Evolutionary conservation across 2,329 filamentous ascomycete species (phyloP).

Genomic region (Fusarium floridanum): DNA sequence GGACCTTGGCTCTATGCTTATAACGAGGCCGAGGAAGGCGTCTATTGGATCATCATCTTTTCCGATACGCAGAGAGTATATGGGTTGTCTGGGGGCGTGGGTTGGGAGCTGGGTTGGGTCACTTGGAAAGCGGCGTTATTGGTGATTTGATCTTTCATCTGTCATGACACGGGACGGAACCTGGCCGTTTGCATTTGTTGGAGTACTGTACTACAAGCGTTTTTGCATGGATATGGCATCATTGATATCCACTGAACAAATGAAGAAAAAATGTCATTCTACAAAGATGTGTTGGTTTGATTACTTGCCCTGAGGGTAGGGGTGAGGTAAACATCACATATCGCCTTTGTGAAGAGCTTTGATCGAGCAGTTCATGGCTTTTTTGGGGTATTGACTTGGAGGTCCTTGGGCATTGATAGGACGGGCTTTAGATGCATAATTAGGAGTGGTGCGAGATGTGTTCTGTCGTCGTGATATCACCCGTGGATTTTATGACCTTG

Average conservation of each 20-base stretch:
- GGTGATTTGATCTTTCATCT: conserved; percentile 25
- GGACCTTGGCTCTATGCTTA: neutral
- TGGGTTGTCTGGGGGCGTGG: neutral
- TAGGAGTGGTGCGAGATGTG: neutral
- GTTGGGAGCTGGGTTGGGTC: neutral
- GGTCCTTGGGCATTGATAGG: no score
- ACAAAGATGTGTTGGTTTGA: no score
- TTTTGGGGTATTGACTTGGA: no score
- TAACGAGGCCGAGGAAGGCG: neutral
- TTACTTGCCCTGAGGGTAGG: no score
- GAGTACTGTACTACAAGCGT: conserved; percentile 40
- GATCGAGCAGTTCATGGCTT: no score
- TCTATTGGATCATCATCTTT: neutral
- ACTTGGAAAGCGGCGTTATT: conserved; percentile 35
- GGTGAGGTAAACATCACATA: no score
- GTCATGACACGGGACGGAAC: conserved; percentile 29
- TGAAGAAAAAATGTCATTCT: conserved; percentile 18
- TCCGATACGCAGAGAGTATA: neutral
- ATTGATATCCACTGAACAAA: conserved; percentile 26
- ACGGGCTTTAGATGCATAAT: neutral
- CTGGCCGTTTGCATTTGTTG: conserved; percentile 48
- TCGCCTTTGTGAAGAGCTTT: no score
- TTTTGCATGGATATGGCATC: conserved; percentile 33
- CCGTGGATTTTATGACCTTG: neutral
- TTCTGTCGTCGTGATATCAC: neutral